Conservation (phyloP, 441 rosid species). For the Cnidoscolus chayamansa region DNA sequence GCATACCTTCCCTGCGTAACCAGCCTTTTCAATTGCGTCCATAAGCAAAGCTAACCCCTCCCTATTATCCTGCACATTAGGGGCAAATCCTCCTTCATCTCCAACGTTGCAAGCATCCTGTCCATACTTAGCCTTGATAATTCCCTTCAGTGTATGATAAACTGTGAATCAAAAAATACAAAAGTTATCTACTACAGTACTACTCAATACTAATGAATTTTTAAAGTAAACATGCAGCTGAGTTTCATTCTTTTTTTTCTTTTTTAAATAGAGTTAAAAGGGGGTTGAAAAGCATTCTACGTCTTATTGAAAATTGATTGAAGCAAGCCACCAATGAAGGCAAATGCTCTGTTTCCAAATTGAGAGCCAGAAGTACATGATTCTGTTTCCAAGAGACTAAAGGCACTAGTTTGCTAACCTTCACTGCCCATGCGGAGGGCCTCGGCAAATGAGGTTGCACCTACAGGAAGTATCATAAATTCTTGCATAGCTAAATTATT, state of each 20-base stretch:
- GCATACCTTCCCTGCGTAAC: conserved; percentile 82
- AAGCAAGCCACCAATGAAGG: neutral
- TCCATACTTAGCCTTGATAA: conserved; percentile 82
- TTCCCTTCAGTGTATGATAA: conserved; percentile 78
- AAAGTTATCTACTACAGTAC: conserved; percentile 2
- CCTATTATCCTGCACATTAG: conserved; percentile 92
- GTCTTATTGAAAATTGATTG: neutral
- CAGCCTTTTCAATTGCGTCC: conserved; percentile 92
- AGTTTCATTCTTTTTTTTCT: neutral
- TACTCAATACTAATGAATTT: neutral
- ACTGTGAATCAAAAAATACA: conserved; percentile 41
- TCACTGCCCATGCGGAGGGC: conserved; percentile 93
- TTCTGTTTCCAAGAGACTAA: neutral
- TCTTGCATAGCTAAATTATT: conserved; percentile 98
- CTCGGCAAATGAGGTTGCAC: conserved; percentile 80
- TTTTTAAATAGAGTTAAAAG: neutral
- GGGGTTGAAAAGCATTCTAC: neutral
- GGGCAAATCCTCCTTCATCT: conserved; percentile 98
- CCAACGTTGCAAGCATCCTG: conserved; percentile 99
- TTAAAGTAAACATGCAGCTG: neutral
- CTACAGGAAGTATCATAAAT: conserved; percentile 90
- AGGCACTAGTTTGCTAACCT: conserved; percentile 45
- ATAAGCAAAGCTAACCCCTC: conserved; percentile 89
- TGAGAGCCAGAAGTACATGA: neutral
- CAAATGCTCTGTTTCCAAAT: neutral